These are phyloP conservation scores for Coriaria nepalensis DNA, from an alignment of 306 rosid species.

Conservation along the genomic window DNA sequence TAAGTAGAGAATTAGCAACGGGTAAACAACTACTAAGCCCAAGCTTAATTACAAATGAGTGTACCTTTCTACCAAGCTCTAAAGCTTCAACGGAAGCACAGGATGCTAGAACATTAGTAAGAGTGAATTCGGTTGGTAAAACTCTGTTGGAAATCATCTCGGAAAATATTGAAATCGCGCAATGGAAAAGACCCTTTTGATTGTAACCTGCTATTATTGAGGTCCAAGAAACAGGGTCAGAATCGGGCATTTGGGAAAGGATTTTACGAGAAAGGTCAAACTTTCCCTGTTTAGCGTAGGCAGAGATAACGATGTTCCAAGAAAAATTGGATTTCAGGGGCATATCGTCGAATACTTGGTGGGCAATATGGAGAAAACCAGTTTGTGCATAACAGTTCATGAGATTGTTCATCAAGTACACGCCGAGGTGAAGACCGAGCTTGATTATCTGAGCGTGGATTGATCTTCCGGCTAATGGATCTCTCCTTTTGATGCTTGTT, in stretches of 20 bases:
- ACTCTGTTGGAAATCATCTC: constrained; percentile 39
- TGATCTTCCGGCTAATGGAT: constrained; percentile 36
- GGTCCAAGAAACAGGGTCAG: constrained; percentile 84
- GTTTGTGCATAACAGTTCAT: constrained; percentile 41
- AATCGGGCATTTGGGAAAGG: constrained; percentile 54
- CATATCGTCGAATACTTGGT: constrained; percentile 59
- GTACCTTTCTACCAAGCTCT: constrained; percentile 55
- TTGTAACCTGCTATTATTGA: constrained; percentile 58
- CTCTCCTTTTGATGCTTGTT: constrained; percentile 33
- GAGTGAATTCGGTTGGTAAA: constrained; percentile 44
- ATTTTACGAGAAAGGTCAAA: constrained; percentile 32
- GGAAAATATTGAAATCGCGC: constrained; percentile 37
- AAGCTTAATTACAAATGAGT: constrained; percentile 47
- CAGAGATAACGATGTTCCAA: constrained; percentile 71
- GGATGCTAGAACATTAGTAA: constrained; percentile 57
- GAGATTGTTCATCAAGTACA: constrained; percentile 57
- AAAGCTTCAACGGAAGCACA: constrained; percentile 46
- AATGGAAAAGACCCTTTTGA: constrained; percentile 37
- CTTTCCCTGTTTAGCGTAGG: constrained; percentile 50
- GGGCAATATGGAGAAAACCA: constrained; percentile 34
- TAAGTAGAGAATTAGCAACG: constrained; percentile 62
- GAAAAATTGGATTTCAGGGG: constrained; percentile 34
- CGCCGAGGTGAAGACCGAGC: constrained; percentile 44
- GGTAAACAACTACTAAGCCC: constrained; percentile 43
- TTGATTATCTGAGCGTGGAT: constrained; percentile 59